Base-by-base conservation (phyloP, 164 flowering plant species). In the Cinnamomum chago region DNA sequence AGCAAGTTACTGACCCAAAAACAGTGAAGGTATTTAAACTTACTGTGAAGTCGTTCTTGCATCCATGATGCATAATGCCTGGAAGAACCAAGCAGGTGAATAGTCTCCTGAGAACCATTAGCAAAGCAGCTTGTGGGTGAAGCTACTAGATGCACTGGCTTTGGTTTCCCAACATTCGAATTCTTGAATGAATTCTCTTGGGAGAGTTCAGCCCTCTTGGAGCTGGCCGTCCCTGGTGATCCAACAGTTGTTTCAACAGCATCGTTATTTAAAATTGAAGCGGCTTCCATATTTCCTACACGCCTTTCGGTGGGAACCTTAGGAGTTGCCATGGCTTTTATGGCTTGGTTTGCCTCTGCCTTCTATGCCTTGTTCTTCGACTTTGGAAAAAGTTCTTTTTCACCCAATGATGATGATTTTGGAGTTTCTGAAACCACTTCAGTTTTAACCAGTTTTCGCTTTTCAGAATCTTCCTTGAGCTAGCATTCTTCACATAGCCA, bases 401-500 rank as follows among this genome's bases (percentile, higher is more conserved):
- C 86, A 72, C 35, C 72, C 27, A 27, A 50, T 27, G 23, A 68
- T 51, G 67, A 30, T 58, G 28, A 70, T 55, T 80, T 77, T 64
- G 74, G n/a, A 65, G 52, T 76, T 66, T 73, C 62, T 58, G 73
- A 50, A 67, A 77, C 33, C n/a, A 22, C 18, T 72, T 58, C 80
- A 80, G 35, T 67, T 71, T 82, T 85, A 75, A 85, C 85, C 79
- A 76, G 85, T 71, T 79, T 86, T 62, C 81, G 82, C 20, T 76
- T 85, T 72, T 82, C 85, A 70, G 70, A 70, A 71, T 84, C 91
- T 76, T 85, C 93, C 71, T 82, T 83, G 33, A 79, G 64, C 81
- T 85, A 80, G 84, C 99, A 95, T 77, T 88, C 98, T 83, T 95
- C 99, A 82, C 99, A 95, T 70, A 92, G 76, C 78, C 78, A 76